Conservation (phyloP, 106 monocot species). For the Dendrobium catenatum region DNA sequence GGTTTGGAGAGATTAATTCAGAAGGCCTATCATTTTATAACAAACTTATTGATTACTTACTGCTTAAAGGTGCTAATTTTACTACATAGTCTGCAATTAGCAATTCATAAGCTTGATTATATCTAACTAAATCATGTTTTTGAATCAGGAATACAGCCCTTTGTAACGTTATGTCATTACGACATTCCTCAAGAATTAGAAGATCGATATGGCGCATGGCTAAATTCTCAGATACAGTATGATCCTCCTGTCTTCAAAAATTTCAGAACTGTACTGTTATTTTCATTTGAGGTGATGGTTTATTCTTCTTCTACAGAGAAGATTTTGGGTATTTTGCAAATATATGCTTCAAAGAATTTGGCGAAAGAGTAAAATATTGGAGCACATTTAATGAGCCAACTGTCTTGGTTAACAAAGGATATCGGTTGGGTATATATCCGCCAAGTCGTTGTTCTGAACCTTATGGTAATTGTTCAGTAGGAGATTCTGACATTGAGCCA, state of each 20-base stretch:
- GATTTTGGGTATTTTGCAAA: conserved; percentile 51
- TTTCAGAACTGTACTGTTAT: not conserved
- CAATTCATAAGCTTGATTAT: not conserved
- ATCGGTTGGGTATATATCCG: conserved; percentile 21
- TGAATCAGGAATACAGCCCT: conserved; percentile 45
- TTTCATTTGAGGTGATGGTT: not conserved
- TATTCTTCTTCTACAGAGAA: conserved; percentile 21
- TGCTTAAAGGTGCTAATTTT: conserved; percentile 10
- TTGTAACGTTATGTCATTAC: conserved; percentile 45
- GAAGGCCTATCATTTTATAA: conserved; percentile 12
- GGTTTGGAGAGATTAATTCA: conserved; percentile 11
- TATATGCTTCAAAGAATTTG: conserved; percentile 44
- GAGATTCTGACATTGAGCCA: conserved; percentile 10
- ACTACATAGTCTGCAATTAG: not conserved
- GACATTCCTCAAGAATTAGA: conserved; percentile 53
- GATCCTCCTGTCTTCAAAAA: not conserved
- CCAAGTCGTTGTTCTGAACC: conserved; percentile 31
- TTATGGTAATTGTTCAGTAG: conserved; percentile 13
- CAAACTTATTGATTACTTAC: conserved; percentile 3
- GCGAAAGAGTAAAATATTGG: conserved; percentile 58
- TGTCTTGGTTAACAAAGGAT: conserved; percentile 19
- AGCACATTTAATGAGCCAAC: conserved; percentile 56
- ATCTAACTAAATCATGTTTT: not conserved
- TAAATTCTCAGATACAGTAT: conserved; percentile 52
- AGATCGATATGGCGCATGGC: conserved; percentile 37